These are phyloP conservation scores for Aspergillus steynii DNA, from an alignment of 495 filamentous ascomycete genomes.

Conservation along the genomic window DNA sequence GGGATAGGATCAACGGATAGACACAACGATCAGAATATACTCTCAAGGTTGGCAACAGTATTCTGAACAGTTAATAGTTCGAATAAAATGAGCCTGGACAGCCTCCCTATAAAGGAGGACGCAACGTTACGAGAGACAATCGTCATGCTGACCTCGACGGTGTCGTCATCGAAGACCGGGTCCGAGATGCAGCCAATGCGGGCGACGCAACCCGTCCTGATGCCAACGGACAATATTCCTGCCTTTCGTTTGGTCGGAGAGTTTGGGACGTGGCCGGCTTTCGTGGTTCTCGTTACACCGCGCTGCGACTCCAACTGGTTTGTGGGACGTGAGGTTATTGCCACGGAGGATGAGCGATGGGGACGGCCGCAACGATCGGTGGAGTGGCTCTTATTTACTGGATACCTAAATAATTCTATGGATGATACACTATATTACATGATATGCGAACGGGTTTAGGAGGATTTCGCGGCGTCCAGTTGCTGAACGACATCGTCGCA, in stretches of 20 bases:
- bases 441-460: neutral
- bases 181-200: conserved; percentile 10
- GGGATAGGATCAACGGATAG: too few relatives aligned
- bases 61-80: too few relatives aligned
- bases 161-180: conserved; percentile 28
- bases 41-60: too few relatives aligned
- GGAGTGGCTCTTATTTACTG: too few relatives aligned
- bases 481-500: conserved; percentile 66
- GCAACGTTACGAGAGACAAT: conserved; percentile 13
- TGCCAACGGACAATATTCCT: too few relatives aligned
- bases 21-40: too few relatives aligned
- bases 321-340: neutral
- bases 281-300: too few relatives aligned
- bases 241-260: too few relatives aligned
- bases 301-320: too few relatives aligned
- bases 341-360: neutral
- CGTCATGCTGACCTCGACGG: conserved; percentile 31
- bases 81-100: neutral
- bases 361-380: neutral
- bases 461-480: neutral
- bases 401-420: too few relatives aligned
- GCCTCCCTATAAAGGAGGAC: neutral
- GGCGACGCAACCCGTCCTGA: neutral
- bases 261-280: too few relatives aligned
- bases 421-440: conserved; percentile 9